Evolutionary conservation across 1,284 basidiomycete genomes (phyloP), one percentile per base, ranked within the genome.

Genomic region (Pascua guehoae): DNA sequence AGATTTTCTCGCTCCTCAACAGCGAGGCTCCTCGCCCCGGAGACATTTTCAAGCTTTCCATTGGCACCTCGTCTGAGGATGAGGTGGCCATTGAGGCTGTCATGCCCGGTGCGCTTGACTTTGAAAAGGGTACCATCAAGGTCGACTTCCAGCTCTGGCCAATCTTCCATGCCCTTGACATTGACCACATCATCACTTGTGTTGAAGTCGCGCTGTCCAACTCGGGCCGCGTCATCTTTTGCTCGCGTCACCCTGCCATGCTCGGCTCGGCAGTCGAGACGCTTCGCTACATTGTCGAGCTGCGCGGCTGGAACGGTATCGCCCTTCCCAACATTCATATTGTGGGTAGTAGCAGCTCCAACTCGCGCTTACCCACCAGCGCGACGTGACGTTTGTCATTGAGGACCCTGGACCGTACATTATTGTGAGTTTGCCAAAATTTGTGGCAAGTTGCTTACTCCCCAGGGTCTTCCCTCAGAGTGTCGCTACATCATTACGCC

Each of bases 131-230:
- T 24, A 60, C 78, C 39, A 66, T 77, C 51, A 70, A 75, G 47
- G 74, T 78, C 52, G 75, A 81, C 69, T 94, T 95, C 72, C 91
- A 92, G 49, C 91, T 96, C 85, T 98, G 93, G 92, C 94, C 94
- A 0, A 73, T 98, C 53, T 97, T 98, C 83, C 91, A 95, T 73
- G 89, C 88, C 62, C 78, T 98, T 57, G 93, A 93, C 67, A 84
- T 97, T 57, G 94, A 96, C 73, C 93, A 96, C 70, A 89, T 98
- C 60, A 78, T 98, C 57, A 93, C 89, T 32, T 88, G 92, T 57
- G 91, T 91, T 71, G 94, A 98, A 83, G 44, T 97, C 66, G 94
- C 93, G 0, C 81, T 98, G 41, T 86, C 92, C n/a, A 91, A 91
- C 7, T 91, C 91, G 10, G 94, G 95, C 17, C 85, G 91, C 36